Conservation (phyloP, 306 rosid genomes). For the Neltuma alba region DNA sequence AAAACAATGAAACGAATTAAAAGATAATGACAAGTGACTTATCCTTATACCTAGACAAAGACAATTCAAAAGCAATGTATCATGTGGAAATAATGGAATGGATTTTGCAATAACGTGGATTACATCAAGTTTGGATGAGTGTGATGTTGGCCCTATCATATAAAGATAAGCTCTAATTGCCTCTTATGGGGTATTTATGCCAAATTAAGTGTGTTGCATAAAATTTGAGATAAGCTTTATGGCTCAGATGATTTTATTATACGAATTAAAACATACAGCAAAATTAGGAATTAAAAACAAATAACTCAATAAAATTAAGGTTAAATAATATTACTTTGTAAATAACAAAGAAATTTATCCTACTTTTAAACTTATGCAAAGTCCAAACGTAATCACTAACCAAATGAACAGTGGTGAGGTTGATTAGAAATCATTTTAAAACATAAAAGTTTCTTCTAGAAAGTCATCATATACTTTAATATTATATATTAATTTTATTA, state of each 20-base stretch:
- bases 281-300: background rate
- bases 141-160: background rate
- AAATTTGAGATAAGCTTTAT: background rate
- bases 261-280: background rate
- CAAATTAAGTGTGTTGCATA: background rate
- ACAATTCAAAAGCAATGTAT: background rate
- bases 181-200: background rate
- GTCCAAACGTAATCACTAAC: constrained; percentile 15
- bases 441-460: too few species aligned
- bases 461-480: too few species aligned
- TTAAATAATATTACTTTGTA: background rate
- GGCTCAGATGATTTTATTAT: background rate
- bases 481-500: too few species aligned
- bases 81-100: background rate
- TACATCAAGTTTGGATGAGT: constrained; percentile 5
- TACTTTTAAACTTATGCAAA: background rate
- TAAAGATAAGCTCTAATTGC: background rate
- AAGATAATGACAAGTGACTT: background rate
- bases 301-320: background rate
- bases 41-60: background rate
- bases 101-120: background rate
- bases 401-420: constrained; percentile 16
- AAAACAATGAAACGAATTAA: background rate
- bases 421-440: background rate
- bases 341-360: too few species aligned